Base-by-base conservation (phyloP, 768 basidiomycete species). In the Russula ochroleuca region DNA sequence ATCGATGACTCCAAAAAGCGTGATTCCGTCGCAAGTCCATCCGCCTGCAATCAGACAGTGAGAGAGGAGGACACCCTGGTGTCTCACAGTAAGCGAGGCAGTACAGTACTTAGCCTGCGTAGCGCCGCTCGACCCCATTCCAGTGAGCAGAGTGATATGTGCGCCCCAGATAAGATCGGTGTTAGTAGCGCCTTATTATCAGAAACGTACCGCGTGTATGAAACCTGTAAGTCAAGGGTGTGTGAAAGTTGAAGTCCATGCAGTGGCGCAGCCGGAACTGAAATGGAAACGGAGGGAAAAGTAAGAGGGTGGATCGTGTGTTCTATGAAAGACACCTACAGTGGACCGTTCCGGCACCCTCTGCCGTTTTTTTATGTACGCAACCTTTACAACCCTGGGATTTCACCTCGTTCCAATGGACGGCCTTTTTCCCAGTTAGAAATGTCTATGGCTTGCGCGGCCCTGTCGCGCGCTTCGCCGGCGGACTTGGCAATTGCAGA, bases 61-160 rank as follows among this genome's bases (percentile, higher is more conserved):
- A 6, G 31, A 43, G 37, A 28, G 2, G 28, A 28, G 2, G 28
- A 28, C 28, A 28, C 28, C 28, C 28, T 28, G 28, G 28, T 5
- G 28, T 5, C 28, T 28, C 35, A 14, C 78, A 61, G 52, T 86
- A 70, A 3, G 78, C 77, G 9, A 85, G 72, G 74, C 87, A 87
- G 70, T 75, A 86, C 2, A 28, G 28, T 28, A 6, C 7, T 75
- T 75, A 7, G 85, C 86, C 69, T 88, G 86, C 10, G 77, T 70
- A 0, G 83, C 84, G 35, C 86, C 86, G 33, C 78, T 78, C 21
- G 80, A 81, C 15, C 54, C 35, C 48, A 65, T 80, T 79, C 1
- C 85, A 85, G 61, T 75, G 83, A 1, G 84, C 84, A 65, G 84
- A 86, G 70, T 85, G 84, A 70, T 85, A 86, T 19, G 72, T 1